Percentiles rank a stretch among this genome's conserved stretches.
phyloP scores from a whole-genome alignment of 495 filamentous ascomycete genomes.

The Articulospora tetracladia region DNA sequence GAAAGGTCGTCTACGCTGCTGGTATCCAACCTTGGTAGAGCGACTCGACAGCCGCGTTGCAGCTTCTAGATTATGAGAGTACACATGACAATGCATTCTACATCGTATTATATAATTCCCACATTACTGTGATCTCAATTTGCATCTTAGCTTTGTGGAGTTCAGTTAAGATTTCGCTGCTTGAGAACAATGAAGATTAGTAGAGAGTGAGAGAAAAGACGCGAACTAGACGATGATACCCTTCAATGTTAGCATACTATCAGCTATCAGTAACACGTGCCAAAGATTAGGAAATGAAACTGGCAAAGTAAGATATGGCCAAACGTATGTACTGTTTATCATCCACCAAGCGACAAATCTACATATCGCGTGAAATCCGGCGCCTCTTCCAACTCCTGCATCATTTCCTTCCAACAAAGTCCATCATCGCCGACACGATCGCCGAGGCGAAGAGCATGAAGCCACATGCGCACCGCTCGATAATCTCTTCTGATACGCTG shows the following conservation, averaged over 20 bases:
- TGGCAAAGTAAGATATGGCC: too few species aligned
- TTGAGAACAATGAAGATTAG: too few species aligned
- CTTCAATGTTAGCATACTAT: too few species aligned
- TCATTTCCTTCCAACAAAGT: constrained; percentile 13
- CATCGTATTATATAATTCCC: constrained; percentile 5
- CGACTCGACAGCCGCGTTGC: constrained; percentile 1
- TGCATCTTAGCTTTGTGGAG: constrained; percentile 4
- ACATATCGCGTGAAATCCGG: constrained; percentile 6
- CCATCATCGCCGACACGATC: constrained; percentile 13
- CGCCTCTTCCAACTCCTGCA: constrained; percentile 13
- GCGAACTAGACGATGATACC: too few species aligned
- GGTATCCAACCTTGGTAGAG: constrained; percentile 10
- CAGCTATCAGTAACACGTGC: too few species aligned
- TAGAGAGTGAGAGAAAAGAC: too few species aligned
- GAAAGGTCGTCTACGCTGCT: constrained; percentile 7
- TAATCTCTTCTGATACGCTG: constrained; percentile 13
- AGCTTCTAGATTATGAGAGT: constrained; percentile 10
- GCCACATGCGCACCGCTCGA: constrained; percentile 12
- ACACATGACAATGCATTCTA: too few species aligned
- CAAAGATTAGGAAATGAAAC: too few species aligned
- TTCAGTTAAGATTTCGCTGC: too few species aligned
- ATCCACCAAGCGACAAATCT: constrained; percentile 3
- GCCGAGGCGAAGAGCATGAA: constrained; percentile 12
- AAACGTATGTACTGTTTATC: constrained; percentile 6
- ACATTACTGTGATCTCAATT: constrained; percentile 2